A percentile compares a stretch with the other conserved stretches of the same genome.
phyloP scores from a whole-genome alignment of 2,329 filamentous ascomycete species.

The Sclerotinia trifoliorum region DNA sequence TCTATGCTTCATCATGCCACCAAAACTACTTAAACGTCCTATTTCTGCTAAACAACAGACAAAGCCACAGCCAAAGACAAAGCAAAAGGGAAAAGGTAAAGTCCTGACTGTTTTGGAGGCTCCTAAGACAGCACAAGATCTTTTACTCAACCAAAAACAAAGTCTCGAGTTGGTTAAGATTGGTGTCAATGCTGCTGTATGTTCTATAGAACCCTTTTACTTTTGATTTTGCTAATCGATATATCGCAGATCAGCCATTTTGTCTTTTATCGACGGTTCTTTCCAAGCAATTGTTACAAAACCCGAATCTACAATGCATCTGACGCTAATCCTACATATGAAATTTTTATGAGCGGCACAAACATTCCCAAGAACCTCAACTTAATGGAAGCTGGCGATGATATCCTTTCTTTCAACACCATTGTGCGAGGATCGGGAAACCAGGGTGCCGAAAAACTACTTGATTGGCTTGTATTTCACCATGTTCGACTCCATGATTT shows the following conservation, averaged over 20 bases:
- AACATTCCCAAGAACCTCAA: slow-evolving; percentile 2
- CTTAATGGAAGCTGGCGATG: slow-evolving; percentile 6
- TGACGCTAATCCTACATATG: neutral
- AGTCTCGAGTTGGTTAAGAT: slow-evolving; percentile 28
- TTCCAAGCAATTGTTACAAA: slow-evolving; percentile 13
- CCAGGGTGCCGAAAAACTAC: slow-evolving; percentile 31
- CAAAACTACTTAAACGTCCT: neutral
- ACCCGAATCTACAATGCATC: slow-evolving; percentile 14
- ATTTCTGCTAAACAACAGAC: neutral
- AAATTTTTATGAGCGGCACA: slow-evolving; percentile 14
- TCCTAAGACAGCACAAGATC: neutral
- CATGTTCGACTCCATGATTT: too few species aligned
- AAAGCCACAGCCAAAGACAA: neutral
- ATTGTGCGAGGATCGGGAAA: slow-evolving; percentile 21
- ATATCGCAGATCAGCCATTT: slow-evolving; percentile 27
- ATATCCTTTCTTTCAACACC: slow-evolving; percentile 10
- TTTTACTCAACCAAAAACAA: slow-evolving; percentile 21
- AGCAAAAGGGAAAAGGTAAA: neutral
- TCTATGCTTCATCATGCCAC: neutral
- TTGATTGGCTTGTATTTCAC: slow-evolving; percentile 32
- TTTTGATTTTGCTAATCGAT: neutral
- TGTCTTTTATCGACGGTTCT: slow-evolving; percentile 9
- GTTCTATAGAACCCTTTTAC: neutral
- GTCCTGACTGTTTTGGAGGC: neutral
- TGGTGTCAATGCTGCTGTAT: slow-evolving; percentile 26